Conservation (phyloP, 2,329 filamentous ascomycete genomes). For the Pleurostoma richardsiae region DNA sequence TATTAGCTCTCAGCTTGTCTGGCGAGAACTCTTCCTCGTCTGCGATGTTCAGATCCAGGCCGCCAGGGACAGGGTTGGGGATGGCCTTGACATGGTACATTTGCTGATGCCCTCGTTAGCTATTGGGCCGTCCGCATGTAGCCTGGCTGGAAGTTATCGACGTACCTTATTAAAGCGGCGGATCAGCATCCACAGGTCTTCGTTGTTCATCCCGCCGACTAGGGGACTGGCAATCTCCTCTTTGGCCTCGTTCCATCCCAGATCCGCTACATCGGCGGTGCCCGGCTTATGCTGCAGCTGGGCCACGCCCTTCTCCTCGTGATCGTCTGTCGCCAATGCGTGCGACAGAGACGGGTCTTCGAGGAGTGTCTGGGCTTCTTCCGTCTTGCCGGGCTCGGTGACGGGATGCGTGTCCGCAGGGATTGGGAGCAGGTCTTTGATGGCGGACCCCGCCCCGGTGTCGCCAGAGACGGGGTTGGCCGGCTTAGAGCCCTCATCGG, state of each 20-base stretch:
- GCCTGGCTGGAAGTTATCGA: slow-evolving; percentile 1
- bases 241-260: slow-evolving; percentile 65
- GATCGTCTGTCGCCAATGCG: slow-evolving; percentile 33
- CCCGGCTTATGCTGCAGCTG: slow-evolving; percentile 33
- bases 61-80: slow-evolving; percentile 52
- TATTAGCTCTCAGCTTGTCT: slow-evolving; percentile 71
- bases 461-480: slow-evolving; percentile 10
- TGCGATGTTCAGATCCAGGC: slow-evolving; percentile 74
- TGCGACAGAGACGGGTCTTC: slow-evolving; percentile 32
- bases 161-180: slow-evolving; percentile 68
- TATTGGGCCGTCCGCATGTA: neutral
- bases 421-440: slow-evolving; percentile 25
- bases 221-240: slow-evolving; percentile 52
- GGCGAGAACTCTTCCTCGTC: slow-evolving; percentile 82
- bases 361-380: slow-evolving; percentile 14
- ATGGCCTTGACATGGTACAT: slow-evolving; percentile 65
- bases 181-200: slow-evolving; percentile 68
- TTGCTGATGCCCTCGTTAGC: slow-evolving; percentile 31
- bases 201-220: slow-evolving; percentile 64
- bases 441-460: slow-evolving; percentile 12
- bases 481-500: no score
- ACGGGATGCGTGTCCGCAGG: slow-evolving; percentile 22
- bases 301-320: slow-evolving; percentile 36
- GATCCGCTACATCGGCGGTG: slow-evolving; percentile 53
- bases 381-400: slow-evolving; percentile 16